Conservation (phyloP, 768 basidiomycete genomes). For the Rhodocollybia butyracea region DNA sequence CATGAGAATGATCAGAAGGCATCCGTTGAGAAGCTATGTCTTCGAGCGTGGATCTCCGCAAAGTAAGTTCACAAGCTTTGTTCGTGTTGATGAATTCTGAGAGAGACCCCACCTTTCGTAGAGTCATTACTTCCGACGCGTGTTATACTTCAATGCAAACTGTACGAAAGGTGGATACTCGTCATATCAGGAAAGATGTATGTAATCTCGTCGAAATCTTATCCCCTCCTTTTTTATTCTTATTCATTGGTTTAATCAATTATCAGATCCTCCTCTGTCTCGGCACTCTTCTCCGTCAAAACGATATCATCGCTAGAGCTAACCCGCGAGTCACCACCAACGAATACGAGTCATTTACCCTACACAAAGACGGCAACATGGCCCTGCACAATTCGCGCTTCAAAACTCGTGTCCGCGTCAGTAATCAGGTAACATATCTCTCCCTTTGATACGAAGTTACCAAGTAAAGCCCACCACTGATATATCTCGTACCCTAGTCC, state of each 20-base stretch:
- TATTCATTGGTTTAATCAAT: no score
- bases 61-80: conserved; percentile 5
- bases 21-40: conserved; percentile 22
- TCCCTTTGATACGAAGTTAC: not conserved
- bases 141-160: not conserved
- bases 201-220: not conserved
- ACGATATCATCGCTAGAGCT: conserved; percentile 27
- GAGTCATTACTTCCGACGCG: conserved; percentile 18
- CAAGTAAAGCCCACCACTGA: not conserved
- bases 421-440: conserved; percentile 31
- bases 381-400: conserved; percentile 35
- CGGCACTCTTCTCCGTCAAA: conserved; percentile 25
- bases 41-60: conserved; percentile 39
- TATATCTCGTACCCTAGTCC: conserved; percentile 14
- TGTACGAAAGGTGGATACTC: conserved; percentile 15
- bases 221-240: not conserved
- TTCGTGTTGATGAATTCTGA: not conserved
- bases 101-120: conserved; percentile 12
- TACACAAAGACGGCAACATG: conserved; percentile 24
- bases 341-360: conserved; percentile 28
- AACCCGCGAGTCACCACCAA: conserved; percentile 29
- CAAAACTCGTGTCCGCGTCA: conserved; percentile 35
- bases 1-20: conserved; percentile 15
- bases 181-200: conserved; percentile 16
- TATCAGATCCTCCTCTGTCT: conserved; percentile 30